These are phyloP conservation scores for Kuraishia capsulata DNA, from an alignment of 805 yeast species.

Conservation along the genomic window DNA sequence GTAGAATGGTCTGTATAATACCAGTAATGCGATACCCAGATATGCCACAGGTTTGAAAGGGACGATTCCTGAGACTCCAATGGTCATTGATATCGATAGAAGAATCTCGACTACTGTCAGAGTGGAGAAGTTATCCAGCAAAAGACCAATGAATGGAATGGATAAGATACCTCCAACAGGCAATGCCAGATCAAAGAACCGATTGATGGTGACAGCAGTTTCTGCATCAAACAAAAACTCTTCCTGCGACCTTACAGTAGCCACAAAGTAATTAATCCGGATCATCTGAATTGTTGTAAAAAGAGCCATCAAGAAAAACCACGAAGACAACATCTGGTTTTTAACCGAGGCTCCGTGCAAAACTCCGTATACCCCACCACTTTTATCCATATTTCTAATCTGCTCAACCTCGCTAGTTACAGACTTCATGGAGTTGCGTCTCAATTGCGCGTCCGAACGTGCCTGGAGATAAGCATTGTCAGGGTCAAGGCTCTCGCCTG, in stretches of 20 bases:
- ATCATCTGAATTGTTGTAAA: conserved; percentile 87
- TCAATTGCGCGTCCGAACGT: conserved; percentile 19
- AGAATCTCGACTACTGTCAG: conserved; percentile 46
- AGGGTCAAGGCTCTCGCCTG: conserved; percentile 47
- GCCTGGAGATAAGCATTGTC: conserved; percentile 20
- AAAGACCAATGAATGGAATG: conserved; percentile 77
- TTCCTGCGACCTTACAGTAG: conserved; percentile 81
- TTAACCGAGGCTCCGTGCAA: conserved; percentile 47
- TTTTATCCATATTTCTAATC: conserved; percentile 34
- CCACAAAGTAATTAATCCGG: conserved; percentile 86
- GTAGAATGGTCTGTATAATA: conserved; percentile 60
- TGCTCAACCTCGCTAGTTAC: conserved; percentile 63
- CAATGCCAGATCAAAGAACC: conserved; percentile 74
- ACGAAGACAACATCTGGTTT: conserved; percentile 42
- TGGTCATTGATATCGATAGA: conserved; percentile 41
- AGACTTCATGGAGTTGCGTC: conserved; percentile 42
- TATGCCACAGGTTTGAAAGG: conserved; percentile 42
- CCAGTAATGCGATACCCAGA: conserved; percentile 62
- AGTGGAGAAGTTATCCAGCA: conserved; percentile 68
- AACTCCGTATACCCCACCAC: conserved; percentile 71
- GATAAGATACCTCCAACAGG: conserved; percentile 86
- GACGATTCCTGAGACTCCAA: conserved; percentile 67
- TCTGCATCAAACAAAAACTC: conserved; percentile 50
- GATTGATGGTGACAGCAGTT: conserved; percentile 50
- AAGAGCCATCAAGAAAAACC: conserved; percentile 71